phyloP scores from a whole-genome alignment of 2,329 filamentous ascomycete genomes.

The Cercospora canescens region DNA sequence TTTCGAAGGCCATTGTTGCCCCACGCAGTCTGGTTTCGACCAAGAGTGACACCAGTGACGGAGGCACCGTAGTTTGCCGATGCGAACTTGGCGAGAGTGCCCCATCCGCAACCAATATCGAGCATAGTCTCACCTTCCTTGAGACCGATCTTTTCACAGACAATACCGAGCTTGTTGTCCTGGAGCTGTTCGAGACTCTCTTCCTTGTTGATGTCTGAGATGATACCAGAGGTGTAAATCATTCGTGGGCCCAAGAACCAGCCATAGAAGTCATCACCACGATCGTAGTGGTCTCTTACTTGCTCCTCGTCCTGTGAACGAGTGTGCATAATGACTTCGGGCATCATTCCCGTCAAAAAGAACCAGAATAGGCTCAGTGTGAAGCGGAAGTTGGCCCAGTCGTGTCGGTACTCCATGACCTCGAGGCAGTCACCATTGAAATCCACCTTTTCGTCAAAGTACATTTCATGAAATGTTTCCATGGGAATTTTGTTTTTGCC shows the following conservation, averaged over 20 bases:
- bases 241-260: slow-evolving; percentile 98
- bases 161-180: slow-evolving; percentile 93
- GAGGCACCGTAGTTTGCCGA: slow-evolving; percentile 86
- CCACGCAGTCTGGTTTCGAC: slow-evolving; percentile 95
- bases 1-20: slow-evolving; percentile 87
- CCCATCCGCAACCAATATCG: slow-evolving; percentile 98
- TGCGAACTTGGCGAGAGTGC: slow-evolving; percentile 90
- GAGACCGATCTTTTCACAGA: slow-evolving; percentile 92
- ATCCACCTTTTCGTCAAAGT: slow-evolving; percentile 91
- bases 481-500: slow-evolving; percentile 81
- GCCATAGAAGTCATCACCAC: slow-evolving; percentile 96
- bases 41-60: slow-evolving; percentile 88
- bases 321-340: slow-evolving; percentile 90
- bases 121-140: slow-evolving; percentile 79
- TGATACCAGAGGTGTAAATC: slow-evolving; percentile 97
- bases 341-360: slow-evolving; percentile 84
- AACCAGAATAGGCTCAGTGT: slow-evolving; percentile 82
- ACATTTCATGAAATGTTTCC: slow-evolving; percentile 97
- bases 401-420: slow-evolving; percentile 88
- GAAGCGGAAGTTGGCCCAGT: slow-evolving; percentile 95
- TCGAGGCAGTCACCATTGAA: slow-evolving; percentile 94
- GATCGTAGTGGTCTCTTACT: slow-evolving; percentile 96
- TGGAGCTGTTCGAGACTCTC: slow-evolving; percentile 93
- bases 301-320: slow-evolving; percentile 96
- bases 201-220: slow-evolving; percentile 82